phyloP scores from a whole-genome alignment of 345 rosid species.

The Eutrema heterophyllum region DNA sequence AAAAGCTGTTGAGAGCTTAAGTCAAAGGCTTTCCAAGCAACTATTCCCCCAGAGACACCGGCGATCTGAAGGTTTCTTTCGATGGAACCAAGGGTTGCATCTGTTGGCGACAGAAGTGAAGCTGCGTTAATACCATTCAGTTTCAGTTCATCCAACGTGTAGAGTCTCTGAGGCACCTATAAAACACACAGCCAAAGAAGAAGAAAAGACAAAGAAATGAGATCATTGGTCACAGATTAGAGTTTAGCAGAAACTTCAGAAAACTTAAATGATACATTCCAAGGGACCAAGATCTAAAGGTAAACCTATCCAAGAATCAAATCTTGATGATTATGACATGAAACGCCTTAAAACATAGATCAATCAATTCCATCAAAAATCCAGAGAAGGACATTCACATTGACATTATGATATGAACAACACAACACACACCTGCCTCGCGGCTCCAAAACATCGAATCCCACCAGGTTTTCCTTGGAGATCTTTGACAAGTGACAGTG shows the following conservation, averaged over 20 bases:
- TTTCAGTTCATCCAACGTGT: constrained; percentile 77
- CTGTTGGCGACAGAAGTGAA: constrained; percentile 76
- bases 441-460: constrained; percentile 70
- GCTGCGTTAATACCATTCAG: constrained; percentile 69
- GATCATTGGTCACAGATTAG: not conserved
- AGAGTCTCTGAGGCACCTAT: constrained; percentile 83
- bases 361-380: not conserved
- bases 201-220: not conserved
- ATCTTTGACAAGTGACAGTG: constrained; percentile 61
- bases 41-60: constrained; percentile 54
- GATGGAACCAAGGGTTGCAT: constrained; percentile 71
- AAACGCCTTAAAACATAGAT: not conserved
- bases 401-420: not conserved
- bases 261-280: too few species aligned
- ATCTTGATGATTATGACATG: not conserved
- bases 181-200: not conserved
- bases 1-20: constrained; percentile 58
- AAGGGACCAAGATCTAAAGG: not conserved
- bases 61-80: constrained; percentile 72
- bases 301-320: not conserved
- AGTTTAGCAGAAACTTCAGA: too few species aligned
- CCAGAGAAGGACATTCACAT: not conserved
- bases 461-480: constrained; percentile 78
- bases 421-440: constrained; percentile 52
- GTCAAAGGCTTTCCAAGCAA: constrained; percentile 55